Percentiles rank a stretch among this genome's conserved stretches.
Evolutionary conservation across 371 early-diverging fungal genomes (phyloP).

Genomic region (Rhizopus delemar): DNA sequence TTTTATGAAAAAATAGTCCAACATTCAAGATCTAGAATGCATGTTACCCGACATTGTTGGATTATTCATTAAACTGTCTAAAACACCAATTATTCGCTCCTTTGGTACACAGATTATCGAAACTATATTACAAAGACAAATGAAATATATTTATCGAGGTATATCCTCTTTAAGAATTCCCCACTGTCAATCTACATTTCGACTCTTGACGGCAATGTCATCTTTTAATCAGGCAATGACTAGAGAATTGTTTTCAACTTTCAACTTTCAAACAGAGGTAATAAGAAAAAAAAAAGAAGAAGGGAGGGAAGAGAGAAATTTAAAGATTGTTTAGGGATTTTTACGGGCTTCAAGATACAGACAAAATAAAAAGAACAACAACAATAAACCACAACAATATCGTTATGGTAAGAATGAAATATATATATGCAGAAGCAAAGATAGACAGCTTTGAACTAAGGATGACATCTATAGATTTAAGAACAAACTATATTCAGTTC

Average conservation of each 20-base stretch:
- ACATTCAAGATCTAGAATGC: conserved; percentile 45
- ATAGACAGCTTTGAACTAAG: not conserved
- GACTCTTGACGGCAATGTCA: conserved; percentile 39
- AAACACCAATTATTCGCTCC: conserved; percentile 49
- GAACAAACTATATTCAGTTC: conserved; percentile 73
- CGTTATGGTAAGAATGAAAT: conserved; percentile 35
- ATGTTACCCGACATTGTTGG: conserved; percentile 46
- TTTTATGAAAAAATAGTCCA: conserved; percentile 25
- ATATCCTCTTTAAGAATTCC: conserved; percentile 68
- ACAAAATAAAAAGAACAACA: conserved; percentile 37
- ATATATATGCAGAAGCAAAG: not conserved
- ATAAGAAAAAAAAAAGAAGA: not conserved
- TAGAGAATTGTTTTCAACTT: conserved; percentile 40
- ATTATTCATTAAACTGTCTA: conserved; percentile 42
- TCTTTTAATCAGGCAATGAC: conserved; percentile 42
- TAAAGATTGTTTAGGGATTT: conserved; percentile 35
- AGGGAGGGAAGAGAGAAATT: not conserved
- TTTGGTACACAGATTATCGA: conserved; percentile 45
- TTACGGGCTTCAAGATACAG: conserved; percentile 45
- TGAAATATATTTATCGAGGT: conserved; percentile 89
- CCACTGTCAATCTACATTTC: conserved; percentile 43
- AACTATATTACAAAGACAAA: conserved; percentile 37
- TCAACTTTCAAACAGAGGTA: conserved; percentile 54
- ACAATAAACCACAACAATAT: conserved; percentile 38
- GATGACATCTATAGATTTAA: conserved; percentile 33